These are phyloP conservation scores for Schrenkiella parvula DNA, from an alignment of 345 rosid species.

Conservation along the genomic window DNA sequence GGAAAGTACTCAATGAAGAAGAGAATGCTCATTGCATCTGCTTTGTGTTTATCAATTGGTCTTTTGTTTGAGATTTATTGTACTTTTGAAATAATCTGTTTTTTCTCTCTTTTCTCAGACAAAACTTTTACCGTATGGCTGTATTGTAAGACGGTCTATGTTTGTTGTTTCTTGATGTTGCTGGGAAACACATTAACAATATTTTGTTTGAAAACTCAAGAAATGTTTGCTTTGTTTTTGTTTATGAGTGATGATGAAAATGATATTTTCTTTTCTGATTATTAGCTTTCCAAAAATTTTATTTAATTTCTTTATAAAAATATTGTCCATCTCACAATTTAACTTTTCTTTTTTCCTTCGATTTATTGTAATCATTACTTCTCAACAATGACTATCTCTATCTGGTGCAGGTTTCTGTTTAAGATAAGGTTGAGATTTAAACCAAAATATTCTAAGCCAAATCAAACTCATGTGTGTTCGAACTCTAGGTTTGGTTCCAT, in stretches of 20 bases:
- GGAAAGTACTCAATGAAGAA: conserved; percentile 96
- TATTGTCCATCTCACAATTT: background rate
- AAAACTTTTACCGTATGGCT: conserved; percentile 6
- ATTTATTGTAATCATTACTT: conserved; percentile 13
- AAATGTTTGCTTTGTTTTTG: conserved; percentile 14
- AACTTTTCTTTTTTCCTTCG: background rate
- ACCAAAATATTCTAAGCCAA: background rate
- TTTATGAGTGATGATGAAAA: background rate
- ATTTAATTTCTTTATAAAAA: background rate
- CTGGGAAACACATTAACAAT: conserved; percentile 6
- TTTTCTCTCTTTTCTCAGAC: background rate
- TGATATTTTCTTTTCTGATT: background rate
- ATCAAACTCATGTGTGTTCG: too few species aligned
- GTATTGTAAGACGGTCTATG: conserved; percentile 7
- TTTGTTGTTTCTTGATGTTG: conserved; percentile 19
- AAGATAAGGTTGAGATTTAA: background rate
- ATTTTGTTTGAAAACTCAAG: conserved; percentile 23
- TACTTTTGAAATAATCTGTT: background rate
- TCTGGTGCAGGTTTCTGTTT: background rate
- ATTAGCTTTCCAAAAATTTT: background rate
- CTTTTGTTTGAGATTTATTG: conserved; percentile 59
- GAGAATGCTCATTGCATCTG: conserved; percentile 95
- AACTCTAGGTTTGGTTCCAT: too few species aligned
- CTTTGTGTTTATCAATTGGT: conserved; percentile 96
- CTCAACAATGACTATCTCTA: background rate